A percentile compares a stretch with the other conserved stretches of the same genome.
These are phyloP conservation scores for Aspergillus steynii DNA, from an alignment of 495 filamentous ascomycete species.

Conservation along the genomic window DNA sequence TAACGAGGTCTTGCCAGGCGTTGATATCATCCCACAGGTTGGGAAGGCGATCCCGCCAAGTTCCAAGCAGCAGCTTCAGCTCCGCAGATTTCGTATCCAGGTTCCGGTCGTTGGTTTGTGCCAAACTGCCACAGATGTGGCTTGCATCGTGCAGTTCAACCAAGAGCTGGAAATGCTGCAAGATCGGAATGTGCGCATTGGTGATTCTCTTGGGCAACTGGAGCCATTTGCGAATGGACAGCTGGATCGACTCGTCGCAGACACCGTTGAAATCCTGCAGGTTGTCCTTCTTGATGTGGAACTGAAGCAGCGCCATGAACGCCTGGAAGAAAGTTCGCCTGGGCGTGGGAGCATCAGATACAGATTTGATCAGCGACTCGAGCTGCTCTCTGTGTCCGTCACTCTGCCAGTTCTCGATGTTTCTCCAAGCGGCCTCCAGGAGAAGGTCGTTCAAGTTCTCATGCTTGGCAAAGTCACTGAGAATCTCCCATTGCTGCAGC, in stretches of 20 bases:
- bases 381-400: constrained; percentile 83
- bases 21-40: constrained; percentile 99
- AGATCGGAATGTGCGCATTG: constrained; percentile 89
- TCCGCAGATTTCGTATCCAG: constrained; percentile 93
- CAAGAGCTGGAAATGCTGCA: constrained; percentile 98
- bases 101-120: constrained; percentile 78
- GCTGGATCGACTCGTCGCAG: constrained; percentile 93
- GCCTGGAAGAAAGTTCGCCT: constrained; percentile 94
- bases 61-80: constrained; percentile 88
- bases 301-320: constrained; percentile 93
- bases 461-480: constrained; percentile 97
- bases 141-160: constrained; percentile 98
- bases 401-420: constrained; percentile 88
- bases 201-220: constrained; percentile 91
- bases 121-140: constrained; percentile 86
- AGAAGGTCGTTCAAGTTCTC: constrained; percentile 98
- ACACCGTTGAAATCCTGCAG: constrained; percentile 79
- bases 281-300: constrained; percentile 83
- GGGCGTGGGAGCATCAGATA: constrained; percentile 96
- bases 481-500: constrained; percentile 97
- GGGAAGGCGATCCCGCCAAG: constrained; percentile 93
- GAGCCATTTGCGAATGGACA: constrained; percentile 97
- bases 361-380: constrained; percentile 86
- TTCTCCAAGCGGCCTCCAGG: constrained; percentile 90
- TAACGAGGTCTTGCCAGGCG: constrained; percentile 97